These are phyloP conservation scores for Cytospora mali DNA, from an alignment of 2,329 filamentous ascomycete species.

Conservation along the genomic window DNA sequence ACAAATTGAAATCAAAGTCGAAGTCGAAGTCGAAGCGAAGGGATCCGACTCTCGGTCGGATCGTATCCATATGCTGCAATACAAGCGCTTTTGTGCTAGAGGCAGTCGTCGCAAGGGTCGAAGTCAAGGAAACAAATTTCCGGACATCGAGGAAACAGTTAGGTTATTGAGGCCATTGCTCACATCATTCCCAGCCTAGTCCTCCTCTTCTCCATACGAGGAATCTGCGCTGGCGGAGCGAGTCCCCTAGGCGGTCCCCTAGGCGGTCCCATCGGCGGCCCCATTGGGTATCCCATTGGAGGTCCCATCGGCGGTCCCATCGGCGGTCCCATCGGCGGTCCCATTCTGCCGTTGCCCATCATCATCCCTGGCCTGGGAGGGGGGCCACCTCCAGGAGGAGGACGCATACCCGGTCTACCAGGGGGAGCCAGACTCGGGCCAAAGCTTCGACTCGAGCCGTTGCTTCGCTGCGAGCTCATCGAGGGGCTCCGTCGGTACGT, in stretches of 20 bases:
- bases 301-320: slow-evolving; percentile 16
- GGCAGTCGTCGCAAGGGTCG: slow-evolving; percentile 5
- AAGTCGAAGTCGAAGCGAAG: slow-evolving; percentile 12
- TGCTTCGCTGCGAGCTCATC: slow-evolving; percentile 27
- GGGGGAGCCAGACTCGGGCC: slow-evolving; percentile 26
- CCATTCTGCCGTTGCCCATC: slow-evolving; percentile 20
- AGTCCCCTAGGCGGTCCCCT: slow-evolving; percentile 31
- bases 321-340: slow-evolving; percentile 6
- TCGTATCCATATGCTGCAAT: slow-evolving; percentile 1
- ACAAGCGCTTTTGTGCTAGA: slow-evolving; percentile 8
- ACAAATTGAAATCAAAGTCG: slow-evolving; percentile 12
- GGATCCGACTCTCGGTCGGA: not conserved
- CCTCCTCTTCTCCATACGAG: slow-evolving; percentile 64
- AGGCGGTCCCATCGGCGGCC: slow-evolving; percentile 21
- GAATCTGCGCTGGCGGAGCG: slow-evolving; percentile 40
- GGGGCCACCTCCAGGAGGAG: slow-evolving; percentile 24
- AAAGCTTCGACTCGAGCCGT: slow-evolving; percentile 9
- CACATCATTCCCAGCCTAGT: slow-evolving; percentile 62
- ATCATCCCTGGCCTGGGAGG: slow-evolving; percentile 16
- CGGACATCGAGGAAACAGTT: not conserved
- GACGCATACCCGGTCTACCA: slow-evolving; percentile 27
- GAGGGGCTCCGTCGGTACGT: slow-evolving; percentile 17
- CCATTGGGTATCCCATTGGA: slow-evolving; percentile 26
- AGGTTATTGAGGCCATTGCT: slow-evolving; percentile 23
- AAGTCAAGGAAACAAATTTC: not conserved